Evolutionary conservation across 306 rosid genomes (phyloP), one percentile per base, ranked within the genome.

Genomic region (Myrica gale): DNA sequence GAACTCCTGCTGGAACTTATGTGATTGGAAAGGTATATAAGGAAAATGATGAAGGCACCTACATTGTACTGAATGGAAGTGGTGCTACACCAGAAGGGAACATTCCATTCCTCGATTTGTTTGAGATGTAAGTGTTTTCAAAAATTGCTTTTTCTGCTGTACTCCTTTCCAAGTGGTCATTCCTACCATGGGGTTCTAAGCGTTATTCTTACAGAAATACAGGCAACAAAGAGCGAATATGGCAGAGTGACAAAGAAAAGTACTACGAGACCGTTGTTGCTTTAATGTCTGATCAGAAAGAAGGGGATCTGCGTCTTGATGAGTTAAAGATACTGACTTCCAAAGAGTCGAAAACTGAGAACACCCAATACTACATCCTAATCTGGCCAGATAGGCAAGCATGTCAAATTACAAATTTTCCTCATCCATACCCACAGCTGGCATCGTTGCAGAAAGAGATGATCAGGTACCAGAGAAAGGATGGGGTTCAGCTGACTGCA

Each of bases 371-470:
- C 78, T 86, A 81, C 83, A 84, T 95, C 71, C 76, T 88, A 78
- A 79, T 87, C 80, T 95, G 99, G 99, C 96, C 98, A 21, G 96
- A 90, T 78, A 87, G 82, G 85, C 87, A 84, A 68, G 79, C 82
- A 47, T 81, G 73, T 78, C 96, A 90, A 86, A 83, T 95, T 79
- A 95, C 99, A 46, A 76, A 88, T 79, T 95, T 95, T 74, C 99
- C 97, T 83, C 99, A 95, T 92, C 99, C 99, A 21, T 95, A 95
- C 82, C 99, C 98, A 71, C 99, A 95, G 84, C 87, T 95, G 73
- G 90, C 85, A 77, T 88, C 96, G 41, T 82, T 95, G 87, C 97
- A 95, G 88, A 95, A 95, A 84, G 96, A 95, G 92, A 90, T 95
- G 99, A 76, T 95, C 58, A 90, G 93, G 79, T 95, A 95, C 82